phyloP scores from a whole-genome alignment of 768 basidiomycete genomes.

The Boletus sp. region DNA sequence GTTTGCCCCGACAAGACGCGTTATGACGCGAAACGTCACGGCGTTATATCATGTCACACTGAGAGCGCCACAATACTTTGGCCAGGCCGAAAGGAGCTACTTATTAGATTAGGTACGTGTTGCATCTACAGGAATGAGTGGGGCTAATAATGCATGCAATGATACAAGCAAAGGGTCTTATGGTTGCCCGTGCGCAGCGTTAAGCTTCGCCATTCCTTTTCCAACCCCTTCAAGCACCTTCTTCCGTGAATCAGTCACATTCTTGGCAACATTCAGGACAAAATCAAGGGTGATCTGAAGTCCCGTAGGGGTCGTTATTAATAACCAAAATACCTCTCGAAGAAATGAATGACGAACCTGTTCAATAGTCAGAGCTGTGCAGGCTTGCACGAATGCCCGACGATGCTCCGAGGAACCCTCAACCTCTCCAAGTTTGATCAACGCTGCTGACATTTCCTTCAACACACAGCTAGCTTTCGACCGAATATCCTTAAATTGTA shows the following conservation, averaged over 20 bases:
- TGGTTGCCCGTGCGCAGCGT: slow-evolving; percentile 37
- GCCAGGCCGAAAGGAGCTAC: background rate
- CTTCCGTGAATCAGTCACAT: slow-evolving; percentile 64
- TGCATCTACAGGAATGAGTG: slow-evolving; percentile 28
- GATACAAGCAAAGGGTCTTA: slow-evolving; percentile 7
- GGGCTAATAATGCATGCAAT: slow-evolving; percentile 17
- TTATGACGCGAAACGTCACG: slow-evolving; percentile 30
- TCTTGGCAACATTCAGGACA: slow-evolving; percentile 59
- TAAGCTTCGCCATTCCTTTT: slow-evolving; percentile 63
- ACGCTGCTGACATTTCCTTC: slow-evolving; percentile 53
- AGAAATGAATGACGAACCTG: slow-evolving; percentile 30
- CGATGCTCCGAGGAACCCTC: slow-evolving; percentile 55
- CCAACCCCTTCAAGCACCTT: slow-evolving; percentile 70
- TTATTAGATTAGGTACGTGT: slow-evolving; percentile 3
- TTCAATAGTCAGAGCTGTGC: slow-evolving; percentile 38
- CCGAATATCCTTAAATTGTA: slow-evolving; percentile 64
- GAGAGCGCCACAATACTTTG: background rate
- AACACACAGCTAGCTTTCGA: slow-evolving; percentile 49
- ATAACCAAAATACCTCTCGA: background rate
- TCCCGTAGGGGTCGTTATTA: background rate
- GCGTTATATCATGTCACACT: slow-evolving; percentile 14
- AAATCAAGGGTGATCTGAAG: slow-evolving; percentile 66
- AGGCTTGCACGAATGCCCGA: slow-evolving; percentile 50
- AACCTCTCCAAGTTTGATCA: slow-evolving; percentile 50
- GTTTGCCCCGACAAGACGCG: slow-evolving; percentile 24